Base-by-base conservation (phyloP, 805 yeast genomes). In the Candida schatavii region DNA sequence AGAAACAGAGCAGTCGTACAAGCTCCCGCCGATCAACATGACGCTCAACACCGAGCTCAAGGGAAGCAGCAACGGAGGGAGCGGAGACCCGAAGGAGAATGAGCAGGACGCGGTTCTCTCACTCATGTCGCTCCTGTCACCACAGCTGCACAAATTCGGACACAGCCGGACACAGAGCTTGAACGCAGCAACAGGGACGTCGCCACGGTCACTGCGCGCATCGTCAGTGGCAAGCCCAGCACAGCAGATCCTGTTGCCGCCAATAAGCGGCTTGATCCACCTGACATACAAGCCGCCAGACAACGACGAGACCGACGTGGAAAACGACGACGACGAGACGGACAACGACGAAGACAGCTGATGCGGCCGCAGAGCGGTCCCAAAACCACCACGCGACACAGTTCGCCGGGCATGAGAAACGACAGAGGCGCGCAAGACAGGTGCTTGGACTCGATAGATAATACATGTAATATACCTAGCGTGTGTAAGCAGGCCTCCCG, bases 41-140 rank as follows among this genome's bases (percentile, higher is more conserved):
- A 60, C 63, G 2, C 43, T 58, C 9, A 39, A 35, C 29, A n/a
- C 39, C 23, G 9, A 35, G 17, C 10, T 30, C 26, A 37, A 43
- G 13, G 27, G 14, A n/a, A 27, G 28, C 19, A 42, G 18, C 33
- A 41, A 11, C 13, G 14, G 5, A 15, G 19, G 36, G 10, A 23
- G 36, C 13, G 6, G 6, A 10, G 15, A n/a, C n/a, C 13, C 5
- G 7, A 37, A 56, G 39, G 47, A 57, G 46, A 56, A 59, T 46
- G 83, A 78, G 46, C 77, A 77, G 50, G 82, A 77, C 37, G 83
- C 83, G 5, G 72, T 78, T 9, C 61, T 72, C 52, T 75, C 81
- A 18, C 62, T 78, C 40, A 78, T 78, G 71, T 74, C 80, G 29
- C 61, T 78, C 31, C 69, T 82, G 5, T 74, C 81, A 1, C 82